Evolutionary conservation across 345 rosid species (phyloP).

Genomic region (Aquilaria malaccensis): DNA sequence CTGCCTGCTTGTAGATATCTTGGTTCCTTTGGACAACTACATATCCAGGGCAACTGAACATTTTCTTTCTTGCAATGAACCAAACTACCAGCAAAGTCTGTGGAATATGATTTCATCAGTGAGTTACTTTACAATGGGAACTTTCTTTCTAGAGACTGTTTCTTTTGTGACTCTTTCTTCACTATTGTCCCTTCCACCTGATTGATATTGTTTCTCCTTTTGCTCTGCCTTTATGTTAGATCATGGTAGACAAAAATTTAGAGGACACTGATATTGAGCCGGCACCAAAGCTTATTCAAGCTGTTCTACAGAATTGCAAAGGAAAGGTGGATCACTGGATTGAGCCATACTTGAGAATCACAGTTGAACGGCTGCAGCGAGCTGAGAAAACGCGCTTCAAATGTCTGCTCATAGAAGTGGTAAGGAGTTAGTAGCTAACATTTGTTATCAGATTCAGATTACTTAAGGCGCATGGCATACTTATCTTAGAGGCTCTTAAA

Average conservation of each 20-base stretch:
- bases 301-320: conserved; percentile 83
- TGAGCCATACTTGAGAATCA: conserved; percentile 78
- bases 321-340: conserved; percentile 95
- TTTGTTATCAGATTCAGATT: too few relatives aligned
- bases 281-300: conserved; percentile 92
- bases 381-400: conserved; percentile 64
- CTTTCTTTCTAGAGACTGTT: not conserved
- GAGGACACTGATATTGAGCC: conserved; percentile 82
- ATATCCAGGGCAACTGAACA: conserved; percentile 81
- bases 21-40: conserved; percentile 89
- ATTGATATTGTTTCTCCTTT: not conserved
- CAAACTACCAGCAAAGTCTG: conserved; percentile 85
- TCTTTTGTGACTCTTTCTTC: not conserved
- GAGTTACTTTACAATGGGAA: conserved; percentile 23
- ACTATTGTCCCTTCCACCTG: not conserved
- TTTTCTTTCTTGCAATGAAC: conserved; percentile 76
- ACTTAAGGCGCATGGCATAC: conserved; percentile 1
- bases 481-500: not conserved
- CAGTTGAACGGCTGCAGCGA: conserved; percentile 64
- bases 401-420: conserved; percentile 91
- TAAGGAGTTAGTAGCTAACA: conserved; percentile 24
- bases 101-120: conserved; percentile 84
- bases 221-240: conserved; percentile 25
- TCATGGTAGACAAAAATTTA: conserved; percentile 64
- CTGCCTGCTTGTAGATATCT: conserved; percentile 47